Evolutionary conservation across 2,329 filamentous ascomycete genomes (phyloP).

Genomic region (Daldinia eschscholtzii): DNA sequence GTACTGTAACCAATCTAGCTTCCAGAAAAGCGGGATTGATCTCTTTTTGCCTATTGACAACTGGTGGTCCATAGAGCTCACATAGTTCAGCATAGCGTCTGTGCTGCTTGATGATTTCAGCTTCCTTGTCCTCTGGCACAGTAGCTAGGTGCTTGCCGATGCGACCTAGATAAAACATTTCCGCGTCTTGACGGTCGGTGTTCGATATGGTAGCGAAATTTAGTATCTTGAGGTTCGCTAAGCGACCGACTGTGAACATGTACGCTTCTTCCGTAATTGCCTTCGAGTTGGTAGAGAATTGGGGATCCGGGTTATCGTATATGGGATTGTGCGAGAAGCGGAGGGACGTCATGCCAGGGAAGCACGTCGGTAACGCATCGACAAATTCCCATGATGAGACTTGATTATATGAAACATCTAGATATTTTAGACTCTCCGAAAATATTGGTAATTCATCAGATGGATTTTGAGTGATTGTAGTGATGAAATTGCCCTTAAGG

Average conservation of each 20-base stretch:
- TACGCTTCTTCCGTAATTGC: slow-evolving; percentile 79
- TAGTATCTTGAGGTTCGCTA: slow-evolving; percentile 74
- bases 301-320: slow-evolving; percentile 68
- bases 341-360: slow-evolving; percentile 80
- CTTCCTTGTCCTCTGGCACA: slow-evolving; percentile 66
- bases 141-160: slow-evolving; percentile 81
- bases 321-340: slow-evolving; percentile 90
- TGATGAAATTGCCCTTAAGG: slow-evolving; percentile 83
- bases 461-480: slow-evolving; percentile 53
- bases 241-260: slow-evolving; percentile 86
- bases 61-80: slow-evolving; percentile 78
- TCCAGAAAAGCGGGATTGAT: slow-evolving; percentile 86
- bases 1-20: slow-evolving; percentile 78
- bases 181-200: slow-evolving; percentile 86
- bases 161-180: slow-evolving; percentile 91
- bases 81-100: slow-evolving; percentile 81
- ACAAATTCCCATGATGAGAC: slow-evolving; percentile 80
- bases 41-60: slow-evolving; percentile 67
- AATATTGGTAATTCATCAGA: slow-evolving; percentile 61
- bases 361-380: slow-evolving; percentile 73
- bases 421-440: slow-evolving; percentile 67
- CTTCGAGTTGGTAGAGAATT: slow-evolving; percentile 44
- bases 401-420: slow-evolving; percentile 81
- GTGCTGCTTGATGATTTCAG: slow-evolving; percentile 71
- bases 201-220: slow-evolving; percentile 79